Conservation (phyloP, 257 asterid species). For the Nicotiana tabacum region DNA sequence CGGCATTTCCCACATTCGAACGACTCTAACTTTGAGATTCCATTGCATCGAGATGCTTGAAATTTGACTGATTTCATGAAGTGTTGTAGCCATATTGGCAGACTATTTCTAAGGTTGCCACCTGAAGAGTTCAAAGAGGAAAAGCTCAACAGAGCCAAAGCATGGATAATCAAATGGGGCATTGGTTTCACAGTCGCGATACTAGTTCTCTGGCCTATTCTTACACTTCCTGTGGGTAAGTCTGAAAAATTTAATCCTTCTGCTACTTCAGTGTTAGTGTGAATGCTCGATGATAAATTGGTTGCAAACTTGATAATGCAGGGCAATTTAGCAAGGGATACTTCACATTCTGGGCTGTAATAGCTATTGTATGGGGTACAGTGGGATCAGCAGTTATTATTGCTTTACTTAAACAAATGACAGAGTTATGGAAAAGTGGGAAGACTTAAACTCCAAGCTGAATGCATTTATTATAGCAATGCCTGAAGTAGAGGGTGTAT, state of each 20-base stretch:
- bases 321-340: constrained; percentile 77
- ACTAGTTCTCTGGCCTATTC: constrained; percentile 72
- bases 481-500: constrained; percentile 69
- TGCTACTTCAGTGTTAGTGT: neutral
- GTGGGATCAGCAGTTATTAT: too few species aligned
- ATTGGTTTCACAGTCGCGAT: constrained; percentile 66
- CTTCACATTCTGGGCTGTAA: constrained; percentile 88
- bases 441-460: constrained; percentile 60
- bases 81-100: constrained; percentile 33
- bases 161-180: constrained; percentile 89
- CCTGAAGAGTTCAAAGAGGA: constrained; percentile 66
- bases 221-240: constrained; percentile 81
- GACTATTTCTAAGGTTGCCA: constrained; percentile 33
- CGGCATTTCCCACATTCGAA: too few species aligned
- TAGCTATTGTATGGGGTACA: constrained; percentile 89
- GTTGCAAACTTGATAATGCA: constrained; percentile 19
- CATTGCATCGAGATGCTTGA: too few species aligned
- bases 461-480: constrained; percentile 51
- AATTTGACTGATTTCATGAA: constrained; percentile 34
- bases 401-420: constrained; percentile 74
- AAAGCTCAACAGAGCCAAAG: constrained; percentile 52
- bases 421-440: constrained; percentile 66
- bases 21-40: too few species aligned
- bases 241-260: neutral
- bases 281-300: neutral